These are phyloP conservation scores for Fusarium illudens DNA, from an alignment of 2,329 filamentous ascomycete species.

Conservation along the genomic window DNA sequence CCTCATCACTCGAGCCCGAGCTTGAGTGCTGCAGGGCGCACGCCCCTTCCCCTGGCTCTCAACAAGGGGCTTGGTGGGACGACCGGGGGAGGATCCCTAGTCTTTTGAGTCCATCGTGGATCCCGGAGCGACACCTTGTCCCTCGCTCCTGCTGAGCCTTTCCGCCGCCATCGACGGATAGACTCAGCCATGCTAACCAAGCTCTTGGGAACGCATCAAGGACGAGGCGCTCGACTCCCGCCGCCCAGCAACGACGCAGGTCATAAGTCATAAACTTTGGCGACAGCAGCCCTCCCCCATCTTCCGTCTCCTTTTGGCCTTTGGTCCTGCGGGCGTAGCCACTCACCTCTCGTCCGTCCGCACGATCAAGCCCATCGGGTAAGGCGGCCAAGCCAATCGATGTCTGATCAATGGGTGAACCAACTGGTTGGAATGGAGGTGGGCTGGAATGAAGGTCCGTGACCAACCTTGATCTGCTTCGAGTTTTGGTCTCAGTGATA, in stretches of 20 bases:
- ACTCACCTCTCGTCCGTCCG: constrained; percentile 20
- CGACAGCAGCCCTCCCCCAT: constrained; percentile 29
- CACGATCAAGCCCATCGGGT: constrained; percentile 31
- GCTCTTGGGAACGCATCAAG: constrained; percentile 42
- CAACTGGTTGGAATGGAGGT: constrained; percentile 37
- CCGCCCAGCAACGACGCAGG: constrained; percentile 32
- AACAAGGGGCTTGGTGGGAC: constrained; percentile 7
- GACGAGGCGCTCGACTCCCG: constrained; percentile 42
- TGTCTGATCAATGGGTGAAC: constrained; percentile 26
- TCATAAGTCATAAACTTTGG: constrained; percentile 27
- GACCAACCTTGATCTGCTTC: constrained; percentile 18
- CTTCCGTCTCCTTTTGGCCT: constrained; percentile 17
- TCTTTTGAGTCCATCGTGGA: constrained; percentile 33
- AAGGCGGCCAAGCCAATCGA: constrained; percentile 31
- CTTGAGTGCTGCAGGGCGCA: constrained; percentile 12
- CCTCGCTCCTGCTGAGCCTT: constrained; percentile 36
- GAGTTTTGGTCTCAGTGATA: constrained; percentile 4
- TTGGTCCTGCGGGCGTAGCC: constrained; percentile 14
- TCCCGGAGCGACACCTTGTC: constrained; percentile 24
- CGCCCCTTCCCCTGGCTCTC: constrained; percentile 27
- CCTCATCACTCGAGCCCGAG: constrained; percentile 1
- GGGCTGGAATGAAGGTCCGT: constrained; percentile 29
- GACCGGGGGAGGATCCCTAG: constrained; percentile 29
- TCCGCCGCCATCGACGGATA: constrained; percentile 47
- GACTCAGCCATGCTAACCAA: constrained; percentile 48